Percentiles rank a stretch among this genome's conserved stretches.
These are phyloP conservation scores for Trichocladium uniseriatum DNA, from an alignment of 495 filamentous ascomycete species.

Conservation along the genomic window DNA sequence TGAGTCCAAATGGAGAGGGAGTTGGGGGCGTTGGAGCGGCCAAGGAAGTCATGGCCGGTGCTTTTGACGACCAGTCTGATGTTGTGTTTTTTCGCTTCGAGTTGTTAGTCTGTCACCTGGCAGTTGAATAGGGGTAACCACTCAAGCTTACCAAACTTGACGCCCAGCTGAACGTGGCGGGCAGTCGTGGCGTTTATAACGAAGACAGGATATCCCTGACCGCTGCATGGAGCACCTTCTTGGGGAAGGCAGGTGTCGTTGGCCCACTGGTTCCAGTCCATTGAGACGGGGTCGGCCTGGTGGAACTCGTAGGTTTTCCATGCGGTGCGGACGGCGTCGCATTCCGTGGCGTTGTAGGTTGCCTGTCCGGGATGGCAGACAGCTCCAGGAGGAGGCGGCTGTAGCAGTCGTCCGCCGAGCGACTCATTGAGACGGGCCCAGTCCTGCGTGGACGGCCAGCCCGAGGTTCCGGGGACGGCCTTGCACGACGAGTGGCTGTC, in stretches of 20 bases:
- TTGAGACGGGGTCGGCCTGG: constrained; percentile 29
- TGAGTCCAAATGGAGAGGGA: constrained; percentile 46
- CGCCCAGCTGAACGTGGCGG: constrained; percentile 32
- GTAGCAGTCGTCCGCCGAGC: constrained; percentile 42
- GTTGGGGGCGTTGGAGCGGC: constrained; percentile 42
- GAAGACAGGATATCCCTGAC: constrained; percentile 40
- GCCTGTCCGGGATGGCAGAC: constrained; percentile 43
- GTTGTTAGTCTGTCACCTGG: too few relatives aligned
- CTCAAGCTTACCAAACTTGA: constrained; percentile 37
- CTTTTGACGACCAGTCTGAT: constrained; percentile 55
- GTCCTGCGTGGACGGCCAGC: too few relatives aligned
- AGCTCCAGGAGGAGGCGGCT: constrained; percentile 42
- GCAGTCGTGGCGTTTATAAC: constrained; percentile 38
- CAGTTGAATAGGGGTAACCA: too few relatives aligned
- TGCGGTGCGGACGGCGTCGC: constrained; percentile 21
- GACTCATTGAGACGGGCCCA: constrained; percentile 30
- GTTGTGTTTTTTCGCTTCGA: constrained; percentile 42
- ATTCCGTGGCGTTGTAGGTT: constrained; percentile 27
- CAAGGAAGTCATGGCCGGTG: constrained; percentile 52
- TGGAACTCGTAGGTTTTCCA: constrained; percentile 34
- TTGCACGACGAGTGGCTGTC: constrained; percentile 23
- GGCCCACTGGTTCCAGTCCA: constrained; percentile 34
- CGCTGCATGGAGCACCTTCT: constrained; percentile 26
- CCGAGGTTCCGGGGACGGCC: constrained; percentile 22
- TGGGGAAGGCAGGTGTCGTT: constrained; percentile 40